Evolutionary conservation across 257 asterid species (phyloP).

Genomic region (Anisodus acutangulus): DNA sequence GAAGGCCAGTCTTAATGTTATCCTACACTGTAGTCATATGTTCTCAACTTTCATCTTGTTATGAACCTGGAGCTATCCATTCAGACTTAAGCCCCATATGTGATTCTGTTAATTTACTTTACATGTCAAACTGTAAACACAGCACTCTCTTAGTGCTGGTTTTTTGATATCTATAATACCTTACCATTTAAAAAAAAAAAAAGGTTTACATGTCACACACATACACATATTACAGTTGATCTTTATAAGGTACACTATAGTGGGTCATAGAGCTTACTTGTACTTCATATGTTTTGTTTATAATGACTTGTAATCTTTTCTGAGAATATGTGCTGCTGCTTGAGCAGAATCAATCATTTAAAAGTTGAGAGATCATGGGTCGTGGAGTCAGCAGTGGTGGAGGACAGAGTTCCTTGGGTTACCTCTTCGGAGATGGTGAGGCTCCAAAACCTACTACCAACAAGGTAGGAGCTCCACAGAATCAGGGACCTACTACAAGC

Average conservation of each 20-base stretch:
- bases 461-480: slow-evolving; percentile 45
- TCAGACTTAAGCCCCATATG: background rate
- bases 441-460: slow-evolving; percentile 58
- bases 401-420: slow-evolving; percentile 88
- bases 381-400: slow-evolving; percentile 93
- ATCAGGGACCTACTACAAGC: slow-evolving; percentile 33
- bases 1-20: background rate
- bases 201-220: background rate
- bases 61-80: background rate
- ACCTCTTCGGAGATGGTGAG: slow-evolving; percentile 81
- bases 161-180: background rate
- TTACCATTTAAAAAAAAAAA: background rate
- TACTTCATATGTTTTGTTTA: too few relatives aligned
- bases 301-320: background rate
- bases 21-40: background rate
- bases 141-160: background rate
- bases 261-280: background rate
- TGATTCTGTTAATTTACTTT: background rate
- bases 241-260: background rate
- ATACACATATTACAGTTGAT: background rate
- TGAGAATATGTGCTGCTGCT: slow-evolving; percentile 22
- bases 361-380: slow-evolving; percentile 53
- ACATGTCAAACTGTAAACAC: too few relatives aligned
- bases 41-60: background rate
- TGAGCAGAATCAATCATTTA: slow-evolving; percentile 34